Base-by-base conservation (phyloP, 202 grass and related monocot genomes). In the Brachypodium distachyon region DNA sequence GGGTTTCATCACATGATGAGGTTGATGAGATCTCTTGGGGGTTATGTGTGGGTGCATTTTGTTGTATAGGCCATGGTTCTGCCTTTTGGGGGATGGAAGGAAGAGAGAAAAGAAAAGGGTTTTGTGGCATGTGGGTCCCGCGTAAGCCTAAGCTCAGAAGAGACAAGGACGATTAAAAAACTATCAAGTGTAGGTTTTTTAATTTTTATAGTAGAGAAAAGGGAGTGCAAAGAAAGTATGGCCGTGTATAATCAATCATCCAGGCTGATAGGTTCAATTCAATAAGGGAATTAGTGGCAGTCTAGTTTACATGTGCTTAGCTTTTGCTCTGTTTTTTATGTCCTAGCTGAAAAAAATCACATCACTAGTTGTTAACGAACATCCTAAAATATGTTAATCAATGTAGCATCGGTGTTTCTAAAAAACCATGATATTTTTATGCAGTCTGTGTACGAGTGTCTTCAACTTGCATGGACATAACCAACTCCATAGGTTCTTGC, bases 151-250 rank as follows among this genome's bases (percentile, higher is more conserved):
- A 32, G 50, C 7, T 28, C 55, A 64, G 0, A 86, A 72, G 78
- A 82, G 84, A 86, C 78, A 86, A 81, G 64, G n/a, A n/a, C 56
- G 16, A 36, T 81, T 77, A 28, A 69, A 71, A 55, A 54, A 29
- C 42, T 42, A 38, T 82, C 21, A 26, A 25, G 12, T 26, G 42
- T 71, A 52, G 46, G 47, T 70, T 34, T 4, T 33, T 71, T 52
- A 69, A 27, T 64, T 41, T 26, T 46, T 41, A 1, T 41, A 50
- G 65, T 69, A 12, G 65, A 64, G 61, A 6, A 64, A 64, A 64
- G 34, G 61, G 31, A 26, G 21, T 12, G 19, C n/a, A 3, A 46
- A 5, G 23, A 70, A 71, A 51, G 67, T 71, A 46, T 36, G 29
- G 11, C 67, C 34, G 21, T 70, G 28, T 50, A 21, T 70, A 50